Evolutionary conservation across 352 stramenopile genomes (phyloP).

Genomic region (Pythium volutum): DNA sequence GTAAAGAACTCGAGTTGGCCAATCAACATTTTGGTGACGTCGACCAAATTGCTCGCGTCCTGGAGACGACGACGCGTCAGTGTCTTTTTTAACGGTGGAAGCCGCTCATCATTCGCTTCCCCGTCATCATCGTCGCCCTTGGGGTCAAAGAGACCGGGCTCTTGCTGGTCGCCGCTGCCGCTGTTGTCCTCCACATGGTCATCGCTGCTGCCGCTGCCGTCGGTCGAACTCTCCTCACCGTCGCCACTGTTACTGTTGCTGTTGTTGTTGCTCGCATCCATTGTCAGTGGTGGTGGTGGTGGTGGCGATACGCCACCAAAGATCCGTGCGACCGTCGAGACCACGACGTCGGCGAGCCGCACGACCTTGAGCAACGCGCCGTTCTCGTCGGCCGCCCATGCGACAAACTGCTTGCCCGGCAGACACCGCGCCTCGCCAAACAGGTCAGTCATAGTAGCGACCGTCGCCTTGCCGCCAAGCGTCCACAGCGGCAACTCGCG

Average conservation of each 20-base stretch:
- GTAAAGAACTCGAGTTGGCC: background rate
- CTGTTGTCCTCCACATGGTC: background rate
- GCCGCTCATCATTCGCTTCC: background rate
- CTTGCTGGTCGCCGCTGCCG: conserved; percentile 1
- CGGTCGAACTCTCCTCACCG: background rate
- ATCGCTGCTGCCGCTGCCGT: background rate
- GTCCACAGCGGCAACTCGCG: conserved; percentile 8
- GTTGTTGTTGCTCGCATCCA: conserved; percentile 1
- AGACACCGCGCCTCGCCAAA: conserved; percentile 9
- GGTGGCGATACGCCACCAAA: background rate
- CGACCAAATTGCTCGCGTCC: background rate
- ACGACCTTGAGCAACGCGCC: conserved; percentile 2
- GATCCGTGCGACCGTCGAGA: background rate
- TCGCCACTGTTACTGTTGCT: conserved; percentile 1
- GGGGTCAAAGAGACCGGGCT: background rate
- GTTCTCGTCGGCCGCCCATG: conserved; percentile 5
- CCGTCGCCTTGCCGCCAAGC: background rate
- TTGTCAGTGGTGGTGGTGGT: background rate
- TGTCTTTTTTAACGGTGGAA: background rate
- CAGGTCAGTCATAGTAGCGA: background rate
- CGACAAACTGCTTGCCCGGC: background rate
- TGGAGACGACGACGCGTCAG: background rate
- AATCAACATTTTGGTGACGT: background rate
- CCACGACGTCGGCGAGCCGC: background rate
- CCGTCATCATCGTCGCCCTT: background rate